Percentiles rank a stretch among this genome's conserved stretches.
Conservation (phyloP, 768 basidiomycete species). For the Amanita thiersii region DNA sequence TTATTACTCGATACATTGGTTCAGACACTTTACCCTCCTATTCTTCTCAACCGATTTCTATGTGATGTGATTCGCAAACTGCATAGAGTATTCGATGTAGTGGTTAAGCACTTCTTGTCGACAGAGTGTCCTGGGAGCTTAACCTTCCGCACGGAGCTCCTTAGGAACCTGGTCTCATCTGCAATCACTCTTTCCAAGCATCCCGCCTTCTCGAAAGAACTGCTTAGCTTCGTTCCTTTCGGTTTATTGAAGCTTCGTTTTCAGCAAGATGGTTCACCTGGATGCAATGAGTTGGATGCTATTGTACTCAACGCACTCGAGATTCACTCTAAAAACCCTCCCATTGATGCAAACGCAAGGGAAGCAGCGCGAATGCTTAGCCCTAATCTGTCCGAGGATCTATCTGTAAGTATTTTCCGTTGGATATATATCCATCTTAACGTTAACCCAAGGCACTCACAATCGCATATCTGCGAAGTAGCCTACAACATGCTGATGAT, state of each 20-base stretch:
- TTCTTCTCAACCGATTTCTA: constrained; percentile 42
- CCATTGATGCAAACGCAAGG: background rate
- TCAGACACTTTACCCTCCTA: constrained; percentile 30
- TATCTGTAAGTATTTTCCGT: constrained; percentile 10
- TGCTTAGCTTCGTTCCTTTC: background rate
- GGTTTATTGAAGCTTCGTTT: constrained; percentile 1
- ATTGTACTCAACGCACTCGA: constrained; percentile 4
- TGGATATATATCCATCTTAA: constrained; percentile 6
- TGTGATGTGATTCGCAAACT: constrained; percentile 36
- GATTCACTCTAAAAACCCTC: background rate
- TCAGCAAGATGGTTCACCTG: background rate
- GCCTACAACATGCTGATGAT: constrained; percentile 16
- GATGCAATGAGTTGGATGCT: constrained; percentile 1
- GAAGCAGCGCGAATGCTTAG: constrained; percentile 4
- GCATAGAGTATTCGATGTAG: constrained; percentile 27
- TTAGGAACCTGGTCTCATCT: constrained; percentile 1
- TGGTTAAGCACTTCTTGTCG: constrained; percentile 26
- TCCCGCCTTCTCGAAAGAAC: background rate
- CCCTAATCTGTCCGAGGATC: constrained; percentile 7
- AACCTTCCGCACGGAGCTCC: background rate
- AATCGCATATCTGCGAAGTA: constrained; percentile 19
- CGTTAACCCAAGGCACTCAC: constrained; percentile 17
- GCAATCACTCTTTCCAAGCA: background rate
- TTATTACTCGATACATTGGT: constrained; percentile 36
- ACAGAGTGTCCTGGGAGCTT: constrained; percentile 18